A percentile compares a stretch with the other conserved stretches of the same genome.
Conservation (phyloP, 495 filamentous ascomycete genomes). For the Cryomyces antarcticus region DNA sequence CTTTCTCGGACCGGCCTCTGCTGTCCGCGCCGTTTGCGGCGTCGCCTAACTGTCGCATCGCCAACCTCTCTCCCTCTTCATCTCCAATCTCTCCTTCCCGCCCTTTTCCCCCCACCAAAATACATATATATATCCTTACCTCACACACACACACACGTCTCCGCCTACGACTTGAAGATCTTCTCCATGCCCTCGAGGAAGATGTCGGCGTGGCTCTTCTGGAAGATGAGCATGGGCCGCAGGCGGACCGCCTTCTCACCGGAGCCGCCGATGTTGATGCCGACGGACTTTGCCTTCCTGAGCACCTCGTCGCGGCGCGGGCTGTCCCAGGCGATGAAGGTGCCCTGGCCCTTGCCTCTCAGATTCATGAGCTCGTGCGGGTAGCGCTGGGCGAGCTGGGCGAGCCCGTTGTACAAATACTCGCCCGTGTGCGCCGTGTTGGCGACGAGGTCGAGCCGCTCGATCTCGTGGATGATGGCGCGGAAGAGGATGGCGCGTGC, state of each 20-base stretch:
- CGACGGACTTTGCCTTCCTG: constrained; percentile 56
- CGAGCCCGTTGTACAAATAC: constrained; percentile 58
- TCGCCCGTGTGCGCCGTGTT: constrained; percentile 67
- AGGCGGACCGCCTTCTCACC: constrained; percentile 64
- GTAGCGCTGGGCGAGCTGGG: constrained; percentile 48
- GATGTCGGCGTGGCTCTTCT: constrained; percentile 71
- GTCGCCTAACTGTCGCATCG: no score
- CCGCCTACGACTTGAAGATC: constrained; percentile 38
- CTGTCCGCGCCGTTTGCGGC: no score
- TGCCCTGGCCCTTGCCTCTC: constrained; percentile 84
- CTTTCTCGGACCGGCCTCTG: no score
- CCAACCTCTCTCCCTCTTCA: no score
- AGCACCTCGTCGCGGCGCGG: constrained; percentile 72
- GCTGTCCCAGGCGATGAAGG: constrained; percentile 91
- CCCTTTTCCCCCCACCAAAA: no score
- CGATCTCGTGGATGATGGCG: constrained; percentile 77
- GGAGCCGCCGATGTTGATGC: constrained; percentile 84
- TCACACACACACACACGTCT: no score
- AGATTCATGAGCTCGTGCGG: constrained; percentile 76
- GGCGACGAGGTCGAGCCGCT: constrained; percentile 56
- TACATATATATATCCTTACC: no score
- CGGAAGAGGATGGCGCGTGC: constrained; percentile 77
- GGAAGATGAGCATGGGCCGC: constrained; percentile 90
- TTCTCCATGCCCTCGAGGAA: constrained; percentile 54
- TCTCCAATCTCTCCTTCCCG: no score